Evolutionary conservation across 257 asterid genomes (phyloP), one percentile per base, ranked within the genome.

Genomic region (Hygrophila difformis): DNA sequence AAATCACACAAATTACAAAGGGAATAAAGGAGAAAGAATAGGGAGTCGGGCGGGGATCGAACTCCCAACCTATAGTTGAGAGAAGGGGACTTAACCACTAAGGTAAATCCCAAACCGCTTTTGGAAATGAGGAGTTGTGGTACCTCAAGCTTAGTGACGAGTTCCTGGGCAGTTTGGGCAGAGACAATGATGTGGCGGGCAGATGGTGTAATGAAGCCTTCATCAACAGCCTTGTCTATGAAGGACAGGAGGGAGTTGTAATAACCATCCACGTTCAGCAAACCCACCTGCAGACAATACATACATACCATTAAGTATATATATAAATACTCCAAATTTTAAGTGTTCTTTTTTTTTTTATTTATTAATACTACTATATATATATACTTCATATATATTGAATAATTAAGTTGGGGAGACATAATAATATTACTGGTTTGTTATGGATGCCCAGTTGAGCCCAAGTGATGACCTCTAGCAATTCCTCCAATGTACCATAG

Each of bases 141-240:
- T 73, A 80, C 93, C 93, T 81, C 85, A 47, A 81, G 82, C 60
- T 69, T 72, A 44, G 85, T 69, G 70, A 81, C 75, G 62, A 81
- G 93, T 56, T 74, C 93, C 1, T 70, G 80, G 70, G 88, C 80
- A 67, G 84, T 72, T 11, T 61, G 93, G 67, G 93, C 85, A 51
- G 93, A 77, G 1, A 81, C 81, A 63, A 81, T 75, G 12, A 81
- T 81, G 59, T 75, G 88, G 37, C 93, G 93, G 62, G 93, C 93
- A 65, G 82, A 59, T 3, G 82, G 74, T 2, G 82, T 51, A 16
- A 81, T 59, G 57, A 81, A 81, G 1, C 84, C 93, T 49, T 81
- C 93, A 39, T 77, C 87, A 28, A 81, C 93, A 36, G 93, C 88
- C 55, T 81, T 81, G 77, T 81, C 93, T 54, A 81, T 70, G 68